phyloP scores from a whole-genome alignment of 164 flowering plant genomes.

The Echeveria elegans region DNA sequence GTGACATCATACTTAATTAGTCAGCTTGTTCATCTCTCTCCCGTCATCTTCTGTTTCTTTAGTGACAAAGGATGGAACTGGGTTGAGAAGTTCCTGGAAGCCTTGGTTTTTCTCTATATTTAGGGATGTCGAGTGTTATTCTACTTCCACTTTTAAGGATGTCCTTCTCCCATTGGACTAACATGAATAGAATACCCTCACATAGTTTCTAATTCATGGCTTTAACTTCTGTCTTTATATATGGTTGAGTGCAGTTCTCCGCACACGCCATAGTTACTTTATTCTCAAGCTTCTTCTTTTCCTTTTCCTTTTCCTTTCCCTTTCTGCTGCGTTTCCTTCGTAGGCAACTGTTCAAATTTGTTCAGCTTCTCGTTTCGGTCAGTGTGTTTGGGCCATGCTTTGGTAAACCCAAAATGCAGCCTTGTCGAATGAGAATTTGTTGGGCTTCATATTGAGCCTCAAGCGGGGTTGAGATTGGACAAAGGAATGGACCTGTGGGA shows the following conservation, averaged over 20 bases:
- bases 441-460: not conserved
- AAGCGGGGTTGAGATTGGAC: not conserved
- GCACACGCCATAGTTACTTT: conserved; percentile 1
- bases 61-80: not conserved
- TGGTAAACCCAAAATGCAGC: not conserved
- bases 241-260: not conserved
- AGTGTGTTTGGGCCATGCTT: not conserved
- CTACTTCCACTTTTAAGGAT: not conserved
- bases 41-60: not conserved
- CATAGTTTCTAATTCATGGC: not conserved
- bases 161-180: not conserved
- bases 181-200: not conserved
- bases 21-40: not conserved
- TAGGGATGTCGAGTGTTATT: not conserved
- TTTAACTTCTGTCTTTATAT: not conserved
- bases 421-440: not conserved
- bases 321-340: too few relatives aligned
- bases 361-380: not conserved
- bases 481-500: not conserved
- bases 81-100: not conserved
- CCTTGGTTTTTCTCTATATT: not conserved
- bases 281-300: too few relatives aligned
- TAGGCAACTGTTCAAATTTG: not conserved
- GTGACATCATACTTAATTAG: not conserved
- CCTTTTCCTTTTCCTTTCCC: too few relatives aligned